Evolutionary conservation across 805 yeast genomes (phyloP).

Genomic region (Pichia nanzhaoensis): DNA sequence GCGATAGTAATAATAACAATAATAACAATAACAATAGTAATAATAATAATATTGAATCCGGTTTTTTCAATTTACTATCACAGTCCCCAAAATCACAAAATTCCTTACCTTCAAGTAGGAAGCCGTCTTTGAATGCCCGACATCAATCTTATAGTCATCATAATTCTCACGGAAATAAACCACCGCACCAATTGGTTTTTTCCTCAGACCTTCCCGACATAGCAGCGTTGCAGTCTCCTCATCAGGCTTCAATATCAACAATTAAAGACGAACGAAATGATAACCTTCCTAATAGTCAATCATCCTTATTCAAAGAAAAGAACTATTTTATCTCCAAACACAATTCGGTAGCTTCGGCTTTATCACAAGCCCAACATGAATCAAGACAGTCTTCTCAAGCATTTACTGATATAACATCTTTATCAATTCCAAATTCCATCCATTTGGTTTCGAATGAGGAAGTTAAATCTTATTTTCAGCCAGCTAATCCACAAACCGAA

Average conservation of each 20-base stretch:
- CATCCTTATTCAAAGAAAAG: constrained; percentile 7
- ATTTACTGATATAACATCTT: constrained; percentile 8
- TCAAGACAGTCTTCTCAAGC: constrained; percentile 17
- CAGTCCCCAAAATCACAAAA: neutral
- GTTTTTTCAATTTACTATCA: neutral
- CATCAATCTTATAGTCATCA: neutral
- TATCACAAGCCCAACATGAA: neutral
- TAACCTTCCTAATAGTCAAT: too few relatives aligned
- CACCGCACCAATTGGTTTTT: too few relatives aligned
- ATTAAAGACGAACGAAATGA: neutral
- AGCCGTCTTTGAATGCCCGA: constrained; percentile 1
- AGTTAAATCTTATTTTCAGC: constrained; percentile 23
- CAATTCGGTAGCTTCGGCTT: constrained; percentile 5
- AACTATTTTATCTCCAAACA: constrained; percentile 6
- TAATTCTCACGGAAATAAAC: neutral
- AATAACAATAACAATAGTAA: too few relatives aligned
- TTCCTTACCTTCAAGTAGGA: neutral
- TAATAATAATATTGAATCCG: neutral
- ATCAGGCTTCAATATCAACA: constrained; percentile 2
- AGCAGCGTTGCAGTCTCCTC: neutral
- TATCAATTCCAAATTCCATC: constrained; percentile 8
- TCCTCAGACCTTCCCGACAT: neutral
- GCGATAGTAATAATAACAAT: too few relatives aligned
- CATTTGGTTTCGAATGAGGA: constrained; percentile 24
- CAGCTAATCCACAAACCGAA: constrained; percentile 17